phyloP scores from a whole-genome alignment of 768 basidiomycete species.

The Suillus variegatus region DNA sequence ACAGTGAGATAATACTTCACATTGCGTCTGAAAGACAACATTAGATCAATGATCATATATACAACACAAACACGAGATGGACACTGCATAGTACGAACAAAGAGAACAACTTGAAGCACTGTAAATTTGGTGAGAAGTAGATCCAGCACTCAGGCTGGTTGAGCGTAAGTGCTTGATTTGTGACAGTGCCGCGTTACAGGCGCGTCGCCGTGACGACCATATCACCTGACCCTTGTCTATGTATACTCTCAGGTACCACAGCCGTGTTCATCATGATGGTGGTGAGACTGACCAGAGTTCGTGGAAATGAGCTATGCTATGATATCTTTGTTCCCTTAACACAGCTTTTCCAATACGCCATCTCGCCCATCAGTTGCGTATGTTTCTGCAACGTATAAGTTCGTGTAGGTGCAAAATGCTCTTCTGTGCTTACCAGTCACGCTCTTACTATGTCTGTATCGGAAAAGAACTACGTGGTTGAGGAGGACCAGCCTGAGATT shows the following conservation, averaged over 20 bases:
- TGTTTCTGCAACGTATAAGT: neutral
- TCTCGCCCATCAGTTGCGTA: slow-evolving; percentile 1
- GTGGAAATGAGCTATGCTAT: neutral
- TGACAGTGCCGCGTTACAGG: no score
- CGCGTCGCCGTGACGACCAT: no score
- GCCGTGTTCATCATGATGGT: neutral
- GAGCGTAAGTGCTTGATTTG: no score
- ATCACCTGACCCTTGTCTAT: no score
- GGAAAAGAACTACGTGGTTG: slow-evolving; percentile 14
- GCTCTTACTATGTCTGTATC: slow-evolving; percentile 11
- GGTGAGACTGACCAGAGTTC: neutral
- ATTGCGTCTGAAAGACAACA: no score
- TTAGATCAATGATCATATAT: no score
- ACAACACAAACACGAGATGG: no score
- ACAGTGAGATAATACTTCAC: no score
- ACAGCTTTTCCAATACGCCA: neutral
- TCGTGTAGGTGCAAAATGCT: neutral
- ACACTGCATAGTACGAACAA: no score
- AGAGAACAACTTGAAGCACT: no score
- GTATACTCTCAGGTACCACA: neutral
- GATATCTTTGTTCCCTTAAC: neutral
- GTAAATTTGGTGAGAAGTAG: no score
- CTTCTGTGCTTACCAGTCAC: neutral
- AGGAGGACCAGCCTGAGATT: slow-evolving; percentile 1
- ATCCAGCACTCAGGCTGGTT: no score